A percentile compares a stretch with the other conserved stretches of the same genome.
Evolutionary conservation across 306 rosid species (phyloP).

Genomic region (Quercus gilva): DNA sequence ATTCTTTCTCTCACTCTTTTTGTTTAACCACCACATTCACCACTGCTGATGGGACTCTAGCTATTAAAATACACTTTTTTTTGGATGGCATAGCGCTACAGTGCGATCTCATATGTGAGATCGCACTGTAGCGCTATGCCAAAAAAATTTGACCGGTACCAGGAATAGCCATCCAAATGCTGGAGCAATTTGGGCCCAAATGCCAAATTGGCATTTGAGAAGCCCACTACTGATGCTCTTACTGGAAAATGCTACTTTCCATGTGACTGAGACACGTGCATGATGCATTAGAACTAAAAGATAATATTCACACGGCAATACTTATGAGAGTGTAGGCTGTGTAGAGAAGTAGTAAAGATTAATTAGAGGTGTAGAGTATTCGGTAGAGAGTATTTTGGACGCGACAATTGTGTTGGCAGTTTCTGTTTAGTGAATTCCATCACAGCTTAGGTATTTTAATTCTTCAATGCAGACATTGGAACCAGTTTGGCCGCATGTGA

Average conservation of each 20-base stretch:
- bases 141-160: too few species aligned
- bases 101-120: too few species aligned
- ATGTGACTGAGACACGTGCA: background rate
- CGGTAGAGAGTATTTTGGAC: constrained; percentile 29
- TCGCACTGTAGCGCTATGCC: too few species aligned
- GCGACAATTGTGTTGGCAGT: constrained; percentile 31
- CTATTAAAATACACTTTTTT: too few species aligned
- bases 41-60: too few species aligned
- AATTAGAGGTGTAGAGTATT: constrained; percentile 23
- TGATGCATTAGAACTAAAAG: background rate
- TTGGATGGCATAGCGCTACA: too few species aligned
- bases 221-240: too few species aligned
- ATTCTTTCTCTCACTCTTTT: too few species aligned
- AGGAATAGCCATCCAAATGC: too few species aligned
- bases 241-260: background rate
- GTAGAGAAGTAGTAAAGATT: constrained; percentile 17
- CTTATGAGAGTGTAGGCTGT: background rate
- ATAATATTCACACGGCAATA: background rate
- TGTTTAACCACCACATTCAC: too few species aligned
- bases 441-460: constrained; percentile 31
- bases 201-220: too few species aligned
- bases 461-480: constrained; percentile 24
- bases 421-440: constrained; percentile 35
- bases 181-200: too few species aligned
- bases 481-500: constrained; percentile 18